Evolutionary conservation across 441 rosid species (phyloP), one percentile per base, ranked within the genome.

Genomic region (Gossypium aridum): DNA sequence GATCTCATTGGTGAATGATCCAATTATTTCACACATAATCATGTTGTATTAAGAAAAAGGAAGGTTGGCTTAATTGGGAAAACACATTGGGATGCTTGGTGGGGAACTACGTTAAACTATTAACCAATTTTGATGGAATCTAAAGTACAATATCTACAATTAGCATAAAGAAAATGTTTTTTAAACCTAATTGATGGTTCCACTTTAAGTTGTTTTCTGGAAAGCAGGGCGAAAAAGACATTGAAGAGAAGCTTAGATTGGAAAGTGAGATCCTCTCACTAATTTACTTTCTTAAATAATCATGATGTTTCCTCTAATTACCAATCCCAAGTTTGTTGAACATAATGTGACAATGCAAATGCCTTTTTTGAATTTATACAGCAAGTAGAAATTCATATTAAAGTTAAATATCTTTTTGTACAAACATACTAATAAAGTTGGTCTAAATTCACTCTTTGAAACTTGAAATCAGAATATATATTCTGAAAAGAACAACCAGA

Each of bases 221-320:
- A 63, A 62, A 62, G 67, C 45, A 62, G 7, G 47, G 67, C 1
- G 45, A 37, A 10, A 64, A 63, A 34, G 49, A 34, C 23, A 31
- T 34, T 34, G 2, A 64, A 77, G 51, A 71, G 13, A 19, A 64
- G 59, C 25, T 72, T 23, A 45, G 13, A 76, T 49, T 70, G 47
- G 66, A 69, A 64, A 71, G 69, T 19, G 67, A 57, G 49, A 55
- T 70, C 45, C 64, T 31, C 66, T 31, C 8, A 45, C 13, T 64
- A 72, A 54, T 28, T 64, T 43, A 26, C 39, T 26, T 64, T 72
- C 53, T 72, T 56, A 56, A 72, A 64, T 47, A 43, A 72, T 72
- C 17, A 71, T 64, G 12, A 8, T 64, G 72, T 72, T 77, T 64
- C 53, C 12, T 17, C 57, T 68, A 8, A 31, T 65, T 23, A 7